These are phyloP conservation scores for Pugionium dolabratum DNA, from an alignment of 345 rosid species.

Conservation along the genomic window DNA sequence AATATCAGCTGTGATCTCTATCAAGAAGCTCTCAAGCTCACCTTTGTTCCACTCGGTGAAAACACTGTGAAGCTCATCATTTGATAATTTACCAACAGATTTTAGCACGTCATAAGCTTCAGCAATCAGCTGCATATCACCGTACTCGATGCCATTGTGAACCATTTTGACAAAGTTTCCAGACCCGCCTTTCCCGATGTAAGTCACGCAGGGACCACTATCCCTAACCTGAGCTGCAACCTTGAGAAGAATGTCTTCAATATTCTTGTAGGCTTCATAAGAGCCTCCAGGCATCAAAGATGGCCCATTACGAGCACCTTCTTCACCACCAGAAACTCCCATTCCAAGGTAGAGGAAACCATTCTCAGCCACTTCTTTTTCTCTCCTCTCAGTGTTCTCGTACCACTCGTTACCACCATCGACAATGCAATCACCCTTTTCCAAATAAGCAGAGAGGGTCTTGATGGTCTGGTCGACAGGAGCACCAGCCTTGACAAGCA, in stretches of 20 bases:
- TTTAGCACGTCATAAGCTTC: conserved; percentile 92
- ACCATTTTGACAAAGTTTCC: conserved; percentile 98
- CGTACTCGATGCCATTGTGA: conserved; percentile 93
- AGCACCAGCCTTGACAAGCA: conserved; percentile 95
- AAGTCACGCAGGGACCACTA: conserved; percentile 94
- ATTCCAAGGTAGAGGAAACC: conserved; percentile 93
- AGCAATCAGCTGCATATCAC: conserved; percentile 94
- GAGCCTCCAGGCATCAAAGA: conserved; percentile 98
- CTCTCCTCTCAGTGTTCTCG: conserved; percentile 93
- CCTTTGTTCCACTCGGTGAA: conserved; percentile 93
- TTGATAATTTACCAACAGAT: conserved; percentile 83
- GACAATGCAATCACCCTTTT: conserved; percentile 90
- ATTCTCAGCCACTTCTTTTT: conserved; percentile 60
- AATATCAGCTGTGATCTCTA: conserved; percentile 91
- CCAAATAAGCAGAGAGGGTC: conserved; percentile 79
- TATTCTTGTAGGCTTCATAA: conserved; percentile 73
- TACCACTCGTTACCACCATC: conserved; percentile 99
- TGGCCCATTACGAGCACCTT: conserved; percentile 92
- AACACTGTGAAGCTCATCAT: conserved; percentile 69
- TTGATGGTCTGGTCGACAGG: conserved; percentile 92
- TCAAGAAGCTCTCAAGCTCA: conserved; percentile 91
- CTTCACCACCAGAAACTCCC: conserved; percentile 99
- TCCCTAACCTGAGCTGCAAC: conserved; percentile 95
- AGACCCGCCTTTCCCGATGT: conserved; percentile 85
- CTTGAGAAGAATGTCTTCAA: conserved; percentile 87